Conservation (phyloP, 2,329 filamentous ascomycete genomes). For the Nannizziopsis barbatae region DNA sequence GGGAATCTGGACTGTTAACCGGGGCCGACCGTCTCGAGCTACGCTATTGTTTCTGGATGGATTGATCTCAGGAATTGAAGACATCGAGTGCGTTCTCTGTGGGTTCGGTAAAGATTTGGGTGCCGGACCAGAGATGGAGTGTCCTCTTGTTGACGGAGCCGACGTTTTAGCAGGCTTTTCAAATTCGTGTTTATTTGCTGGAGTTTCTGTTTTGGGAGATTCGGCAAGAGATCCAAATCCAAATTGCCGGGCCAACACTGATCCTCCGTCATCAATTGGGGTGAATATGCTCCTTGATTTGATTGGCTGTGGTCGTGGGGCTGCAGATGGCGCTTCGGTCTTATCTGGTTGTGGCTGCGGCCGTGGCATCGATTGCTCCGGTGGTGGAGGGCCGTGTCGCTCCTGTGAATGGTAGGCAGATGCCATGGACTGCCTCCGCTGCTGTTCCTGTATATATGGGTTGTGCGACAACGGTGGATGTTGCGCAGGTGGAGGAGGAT, state of each 20-base stretch:
- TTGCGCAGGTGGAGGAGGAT: slow-evolving; percentile 30
- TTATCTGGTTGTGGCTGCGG: slow-evolving; percentile 43
- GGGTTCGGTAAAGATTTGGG: slow-evolving; percentile 41
- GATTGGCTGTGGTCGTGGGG: slow-evolving; percentile 52
- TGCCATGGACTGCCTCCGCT: slow-evolving; percentile 60
- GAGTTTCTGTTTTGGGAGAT: slow-evolving; percentile 35
- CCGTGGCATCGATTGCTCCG: slow-evolving; percentile 45
- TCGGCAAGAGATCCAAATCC: slow-evolving; percentile 51
- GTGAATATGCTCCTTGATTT: slow-evolving; percentile 93
- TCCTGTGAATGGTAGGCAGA: slow-evolving; percentile 56
- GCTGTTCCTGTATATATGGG: slow-evolving; percentile 67
- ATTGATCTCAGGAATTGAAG: slow-evolving; percentile 57
- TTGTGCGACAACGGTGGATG: slow-evolving; percentile 42
- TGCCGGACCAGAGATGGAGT: background rate
- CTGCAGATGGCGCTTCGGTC: slow-evolving; percentile 38
- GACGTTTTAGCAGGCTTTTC: slow-evolving; percentile 25
- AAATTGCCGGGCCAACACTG: slow-evolving; percentile 75
- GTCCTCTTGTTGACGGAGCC: slow-evolving; percentile 37
- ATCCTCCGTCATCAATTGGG: slow-evolving; percentile 85
- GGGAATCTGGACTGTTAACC: slow-evolving; percentile 88
- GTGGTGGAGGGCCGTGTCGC: slow-evolving; percentile 40
- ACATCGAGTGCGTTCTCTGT: slow-evolving; percentile 42
- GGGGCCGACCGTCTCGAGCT: slow-evolving; percentile 60
- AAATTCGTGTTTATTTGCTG: slow-evolving; percentile 9
- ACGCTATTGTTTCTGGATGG: slow-evolving; percentile 69